These are phyloP conservation scores for Myriosclerotinia curreyana DNA, from an alignment of 2,329 filamentous ascomycete species.

Conservation along the genomic window DNA sequence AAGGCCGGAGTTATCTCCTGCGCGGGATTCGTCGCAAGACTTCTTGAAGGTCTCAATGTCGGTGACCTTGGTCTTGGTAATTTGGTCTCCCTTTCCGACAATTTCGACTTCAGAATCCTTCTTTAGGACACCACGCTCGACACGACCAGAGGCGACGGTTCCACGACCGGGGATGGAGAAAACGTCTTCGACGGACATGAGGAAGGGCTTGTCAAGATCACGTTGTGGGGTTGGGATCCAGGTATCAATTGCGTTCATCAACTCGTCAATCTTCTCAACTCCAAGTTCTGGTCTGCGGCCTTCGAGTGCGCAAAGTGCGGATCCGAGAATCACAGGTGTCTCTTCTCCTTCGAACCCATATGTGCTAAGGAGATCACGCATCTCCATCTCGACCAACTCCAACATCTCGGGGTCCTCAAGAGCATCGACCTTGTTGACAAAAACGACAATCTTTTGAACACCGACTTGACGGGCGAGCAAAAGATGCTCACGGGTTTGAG, in stretches of 20 bases:
- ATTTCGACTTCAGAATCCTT: constrained; percentile 93
- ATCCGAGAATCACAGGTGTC: constrained; percentile 95
- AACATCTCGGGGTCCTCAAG: constrained; percentile 99
- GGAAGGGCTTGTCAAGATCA: constrained; percentile 96
- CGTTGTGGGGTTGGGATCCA: constrained; percentile 97
- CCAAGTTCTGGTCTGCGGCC: constrained; percentile 85
- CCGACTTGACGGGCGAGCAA: constrained; percentile 97
- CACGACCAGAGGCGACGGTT: constrained; percentile 94
- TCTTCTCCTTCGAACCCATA: constrained; percentile 99
- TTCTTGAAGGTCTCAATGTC: constrained; percentile 99
- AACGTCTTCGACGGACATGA: constrained; percentile 96
- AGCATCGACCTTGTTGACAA: constrained; percentile 99
- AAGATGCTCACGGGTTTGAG: constrained; percentile 97
- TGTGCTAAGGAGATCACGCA: constrained; percentile 88
- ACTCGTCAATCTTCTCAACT: constrained; percentile 81
- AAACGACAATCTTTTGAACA: constrained; percentile 96
- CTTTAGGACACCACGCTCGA: constrained; percentile 93
- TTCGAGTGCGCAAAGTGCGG: constrained; percentile 91
- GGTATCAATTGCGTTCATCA: constrained; percentile 81
- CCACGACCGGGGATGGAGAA: constrained; percentile 91
- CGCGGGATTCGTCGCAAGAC: constrained; percentile 92
- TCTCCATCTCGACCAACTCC: constrained; percentile 99
- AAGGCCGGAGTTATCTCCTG: constrained; percentile 97
- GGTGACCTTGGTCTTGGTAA: constrained; percentile 98
- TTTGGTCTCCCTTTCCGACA: constrained; percentile 74